Conservation (phyloP, 148 eudicot genomes). For the Amaranthus cruentus region DNA sequence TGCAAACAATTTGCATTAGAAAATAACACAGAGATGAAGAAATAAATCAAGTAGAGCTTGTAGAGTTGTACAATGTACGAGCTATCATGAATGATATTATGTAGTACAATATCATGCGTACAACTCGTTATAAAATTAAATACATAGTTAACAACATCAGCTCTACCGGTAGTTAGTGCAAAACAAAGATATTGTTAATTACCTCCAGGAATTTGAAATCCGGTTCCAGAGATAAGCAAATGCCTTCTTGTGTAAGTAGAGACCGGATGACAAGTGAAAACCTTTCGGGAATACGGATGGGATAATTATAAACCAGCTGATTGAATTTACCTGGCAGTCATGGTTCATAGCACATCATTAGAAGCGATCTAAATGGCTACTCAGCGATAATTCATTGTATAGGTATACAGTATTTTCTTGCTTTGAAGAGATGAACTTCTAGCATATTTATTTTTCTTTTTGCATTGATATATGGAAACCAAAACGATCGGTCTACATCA, state of each 20-base stretch:
- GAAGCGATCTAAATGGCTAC: neutral
- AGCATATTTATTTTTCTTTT: too few relatives aligned
- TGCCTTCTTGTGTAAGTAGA: slow-evolving; percentile 96
- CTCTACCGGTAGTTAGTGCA: neutral
- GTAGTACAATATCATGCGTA: too few relatives aligned
- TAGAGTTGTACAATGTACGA: too few relatives aligned
- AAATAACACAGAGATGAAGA: neutral
- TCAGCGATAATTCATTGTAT: neutral
- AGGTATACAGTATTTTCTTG: too few relatives aligned
- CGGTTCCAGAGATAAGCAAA: slow-evolving; percentile 85
- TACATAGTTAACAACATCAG: neutral
- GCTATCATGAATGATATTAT: too few relatives aligned
- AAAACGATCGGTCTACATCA: too few relatives aligned
- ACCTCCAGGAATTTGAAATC: slow-evolving; percentile 99
- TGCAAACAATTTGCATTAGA: slow-evolving; percentile 3
- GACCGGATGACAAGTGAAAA: slow-evolving; percentile 98
- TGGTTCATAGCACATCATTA: slow-evolving; percentile 6
- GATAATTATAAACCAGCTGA: slow-evolving; percentile 95
- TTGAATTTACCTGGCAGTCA: slow-evolving; percentile 77
- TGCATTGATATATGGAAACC: too few relatives aligned
- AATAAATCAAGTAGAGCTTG: too few relatives aligned
- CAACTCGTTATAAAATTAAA: neutral
- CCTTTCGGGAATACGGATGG: slow-evolving; percentile 96
- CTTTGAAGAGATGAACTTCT: too few relatives aligned
- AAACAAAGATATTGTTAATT: slow-evolving; percentile 13